phyloP scores from a whole-genome alignment of 768 basidiomycete species.

The Obba rivulosa region DNA sequence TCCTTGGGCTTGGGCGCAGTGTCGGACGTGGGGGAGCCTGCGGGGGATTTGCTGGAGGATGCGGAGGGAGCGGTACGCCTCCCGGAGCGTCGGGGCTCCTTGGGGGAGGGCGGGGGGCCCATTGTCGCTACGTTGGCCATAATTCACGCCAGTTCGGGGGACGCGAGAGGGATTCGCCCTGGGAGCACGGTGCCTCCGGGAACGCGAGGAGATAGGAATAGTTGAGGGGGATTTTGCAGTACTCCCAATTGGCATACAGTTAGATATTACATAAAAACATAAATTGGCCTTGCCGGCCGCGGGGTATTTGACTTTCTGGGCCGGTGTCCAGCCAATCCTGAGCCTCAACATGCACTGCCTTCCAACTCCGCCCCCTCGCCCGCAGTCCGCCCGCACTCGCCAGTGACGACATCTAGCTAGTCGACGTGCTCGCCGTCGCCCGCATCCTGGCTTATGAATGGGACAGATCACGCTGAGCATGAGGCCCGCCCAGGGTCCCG shows the following conservation, averaged over 20 bases:
- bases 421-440: too few species aligned
- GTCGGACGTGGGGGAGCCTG: conserved; percentile 51
- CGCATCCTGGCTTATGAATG: conserved; percentile 20
- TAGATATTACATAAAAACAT: too few species aligned
- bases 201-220: conserved; percentile 6
- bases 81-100: conserved; percentile 74
- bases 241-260: too few species aligned
- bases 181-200: not conserved
- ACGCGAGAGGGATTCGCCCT: not conserved
- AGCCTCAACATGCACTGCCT: too few species aligned
- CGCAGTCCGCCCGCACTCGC: too few species aligned
- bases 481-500: not conserved
- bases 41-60: conserved; percentile 70
- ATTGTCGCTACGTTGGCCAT: conserved; percentile 65
- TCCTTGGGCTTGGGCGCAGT: conserved; percentile 27
- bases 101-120: conserved; percentile 74
- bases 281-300: too few species aligned
- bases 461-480: conserved; percentile 11
- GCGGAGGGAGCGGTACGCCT: conserved; percentile 64
- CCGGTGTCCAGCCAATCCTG: too few species aligned
- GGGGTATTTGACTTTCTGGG: too few species aligned
- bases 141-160: conserved; percentile 3
- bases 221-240: not conserved
- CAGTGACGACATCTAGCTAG: too few species aligned
- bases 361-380: too few species aligned